Evolutionary conservation across 78 protist species (phyloP).

Genomic region (Dictyostelium intermedium): DNA sequence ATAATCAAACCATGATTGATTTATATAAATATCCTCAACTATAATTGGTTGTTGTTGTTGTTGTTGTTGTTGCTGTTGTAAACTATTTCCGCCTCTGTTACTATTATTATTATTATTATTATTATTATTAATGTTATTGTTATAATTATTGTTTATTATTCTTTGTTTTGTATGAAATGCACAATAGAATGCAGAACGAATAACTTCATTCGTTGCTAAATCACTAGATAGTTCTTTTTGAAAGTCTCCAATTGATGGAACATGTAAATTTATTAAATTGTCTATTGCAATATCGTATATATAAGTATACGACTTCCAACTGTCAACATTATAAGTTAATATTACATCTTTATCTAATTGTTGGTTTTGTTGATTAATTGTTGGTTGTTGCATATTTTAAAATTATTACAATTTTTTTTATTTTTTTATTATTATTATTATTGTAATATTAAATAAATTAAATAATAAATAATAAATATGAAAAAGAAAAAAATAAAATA

Average conservation of each 20-base stretch:
- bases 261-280: not conserved
- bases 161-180: slow-evolving; percentile 43
- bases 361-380: not conserved
- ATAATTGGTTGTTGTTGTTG: not conserved
- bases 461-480: too few relatives aligned
- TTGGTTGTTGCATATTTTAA: not conserved
- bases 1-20: slow-evolving; percentile 53
- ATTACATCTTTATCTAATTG: not conserved
- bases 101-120: not conserved
- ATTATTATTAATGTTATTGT: not conserved
- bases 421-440: not conserved
- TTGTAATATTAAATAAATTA: too few relatives aligned
- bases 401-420: too few relatives aligned
- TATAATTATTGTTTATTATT: not conserved
- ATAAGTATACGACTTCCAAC: slow-evolving; percentile 53
- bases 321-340: not conserved
- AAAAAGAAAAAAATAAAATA: too few relatives aligned
- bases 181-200: slow-evolving; percentile 65
- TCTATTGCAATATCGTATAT: slow-evolving; percentile 49
- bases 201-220: not conserved
- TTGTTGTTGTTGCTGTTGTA: not conserved
- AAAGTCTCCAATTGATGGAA: slow-evolving; percentile 23
- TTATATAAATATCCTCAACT: slow-evolving; percentile 4
- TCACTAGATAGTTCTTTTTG: not conserved
- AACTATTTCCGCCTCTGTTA: not conserved